These are phyloP conservation scores for Acorus calamus DNA, from an alignment of 106 monocot genomes.

Conservation along the genomic window DNA sequence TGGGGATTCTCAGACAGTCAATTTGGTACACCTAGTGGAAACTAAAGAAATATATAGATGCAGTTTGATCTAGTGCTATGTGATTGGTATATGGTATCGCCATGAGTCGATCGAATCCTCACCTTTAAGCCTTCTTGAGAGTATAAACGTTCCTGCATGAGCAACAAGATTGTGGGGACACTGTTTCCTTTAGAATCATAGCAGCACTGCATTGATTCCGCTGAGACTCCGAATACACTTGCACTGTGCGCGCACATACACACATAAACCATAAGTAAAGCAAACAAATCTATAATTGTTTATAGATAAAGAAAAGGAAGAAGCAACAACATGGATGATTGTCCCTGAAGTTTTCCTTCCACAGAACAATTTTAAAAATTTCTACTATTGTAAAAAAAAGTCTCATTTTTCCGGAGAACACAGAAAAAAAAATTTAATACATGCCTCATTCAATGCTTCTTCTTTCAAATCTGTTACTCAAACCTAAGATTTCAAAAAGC, in stretches of 20 bases:
- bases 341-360: too few species aligned
- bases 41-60: background rate
- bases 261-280: background rate
- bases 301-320: background rate
- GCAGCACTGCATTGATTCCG: constrained; percentile 92
- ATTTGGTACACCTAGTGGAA: background rate
- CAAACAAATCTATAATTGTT: background rate
- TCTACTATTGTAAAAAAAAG: too few species aligned
- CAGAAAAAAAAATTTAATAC: too few species aligned
- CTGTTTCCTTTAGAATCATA: constrained; percentile 85
- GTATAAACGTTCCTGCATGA: constrained; percentile 86
- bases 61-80: too few species aligned
- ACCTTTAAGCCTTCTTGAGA: constrained; percentile 85
- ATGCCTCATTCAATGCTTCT: too few species aligned
- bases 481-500: too few species aligned
- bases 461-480: too few species aligned
- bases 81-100: background rate
- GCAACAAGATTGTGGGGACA: constrained; percentile 82
- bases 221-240: constrained; percentile 90
- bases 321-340: too few species aligned
- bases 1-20: background rate
- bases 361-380: too few species aligned
- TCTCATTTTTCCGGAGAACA: too few species aligned
- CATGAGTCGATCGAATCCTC: background rate
- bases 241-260: constrained; percentile 38